phyloP scores from a whole-genome alignment of 768 basidiomycete species.

The Tubosaeta sp. region DNA sequence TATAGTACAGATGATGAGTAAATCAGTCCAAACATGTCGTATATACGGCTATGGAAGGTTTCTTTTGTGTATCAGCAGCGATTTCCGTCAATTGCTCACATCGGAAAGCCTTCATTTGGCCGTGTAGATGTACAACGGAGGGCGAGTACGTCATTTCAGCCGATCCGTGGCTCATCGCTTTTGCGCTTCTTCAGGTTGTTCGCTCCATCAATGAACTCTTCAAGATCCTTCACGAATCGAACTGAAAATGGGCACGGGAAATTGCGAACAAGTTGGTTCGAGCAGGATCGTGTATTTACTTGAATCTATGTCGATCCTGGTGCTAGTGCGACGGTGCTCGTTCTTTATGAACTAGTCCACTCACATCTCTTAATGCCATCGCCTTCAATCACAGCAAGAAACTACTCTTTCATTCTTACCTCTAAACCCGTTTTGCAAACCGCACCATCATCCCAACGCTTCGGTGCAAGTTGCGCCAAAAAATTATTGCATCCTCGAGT shows the following conservation, averaged over 20 bases:
- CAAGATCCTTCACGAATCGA: slow-evolving; percentile 19
- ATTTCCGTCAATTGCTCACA: neutral
- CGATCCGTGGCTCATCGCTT: slow-evolving; percentile 22
- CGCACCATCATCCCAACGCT: too few relatives aligned
- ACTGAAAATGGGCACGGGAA: slow-evolving; percentile 13
- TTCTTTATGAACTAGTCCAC: too few relatives aligned
- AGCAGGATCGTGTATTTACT: too few relatives aligned
- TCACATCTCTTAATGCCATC: too few relatives aligned
- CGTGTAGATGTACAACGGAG: slow-evolving; percentile 14
- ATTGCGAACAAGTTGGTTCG: slow-evolving; percentile 2
- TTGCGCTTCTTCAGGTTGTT: slow-evolving; percentile 16
- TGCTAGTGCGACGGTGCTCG: too few relatives aligned
- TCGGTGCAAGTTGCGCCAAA: too few relatives aligned
- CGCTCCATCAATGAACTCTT: slow-evolving; percentile 12
- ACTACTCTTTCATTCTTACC: too few relatives aligned
- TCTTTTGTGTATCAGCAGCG: neutral
- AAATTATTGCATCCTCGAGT: too few relatives aligned
- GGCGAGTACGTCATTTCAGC: slow-evolving; percentile 21
- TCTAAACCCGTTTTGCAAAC: too few relatives aligned
- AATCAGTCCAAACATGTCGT: neutral
- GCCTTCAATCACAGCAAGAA: too few relatives aligned
- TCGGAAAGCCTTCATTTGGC: neutral
- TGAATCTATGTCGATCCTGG: too few relatives aligned
- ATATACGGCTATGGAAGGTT: neutral
- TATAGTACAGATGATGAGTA: neutral